Evolutionary conservation across 495 filamentous ascomycete genomes (phyloP).

Genomic region (Lasiosphaeris hirsuta): DNA sequence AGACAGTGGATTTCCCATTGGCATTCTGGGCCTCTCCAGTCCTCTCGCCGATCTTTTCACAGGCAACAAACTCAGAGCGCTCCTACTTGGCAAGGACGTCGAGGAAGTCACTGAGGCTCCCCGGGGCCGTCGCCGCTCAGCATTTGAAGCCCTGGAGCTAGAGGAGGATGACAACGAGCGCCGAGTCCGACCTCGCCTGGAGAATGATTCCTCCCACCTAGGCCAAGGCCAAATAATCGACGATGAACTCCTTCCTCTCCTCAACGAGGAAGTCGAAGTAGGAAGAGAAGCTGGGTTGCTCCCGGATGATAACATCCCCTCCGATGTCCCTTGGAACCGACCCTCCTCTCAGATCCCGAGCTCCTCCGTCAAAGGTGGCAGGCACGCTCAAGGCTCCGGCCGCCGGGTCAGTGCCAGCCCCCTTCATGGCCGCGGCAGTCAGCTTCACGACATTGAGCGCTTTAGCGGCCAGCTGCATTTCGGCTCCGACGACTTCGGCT

Average conservation of each 20-base stretch:
- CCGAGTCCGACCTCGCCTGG: conserved; percentile 30
- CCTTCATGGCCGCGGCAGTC: conserved; percentile 30
- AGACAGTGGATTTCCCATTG: conserved; percentile 30
- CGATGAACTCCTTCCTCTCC: not conserved
- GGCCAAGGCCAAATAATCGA: conserved; percentile 4
- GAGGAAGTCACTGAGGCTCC: conserved; percentile 19
- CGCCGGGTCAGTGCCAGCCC: conserved; percentile 38
- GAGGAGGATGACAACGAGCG: conserved; percentile 24
- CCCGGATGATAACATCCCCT: conserved; percentile 39
- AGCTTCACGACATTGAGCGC: conserved; percentile 34
- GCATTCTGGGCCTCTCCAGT: conserved; percentile 26
- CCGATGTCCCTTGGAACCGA: conserved; percentile 47
- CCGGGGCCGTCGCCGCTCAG: conserved; percentile 21
- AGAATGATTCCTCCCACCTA: conserved; percentile 18
- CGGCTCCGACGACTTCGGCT: conserved; percentile 31
- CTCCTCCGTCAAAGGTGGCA: conserved; percentile 36
- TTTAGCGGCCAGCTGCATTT: conserved; percentile 37
- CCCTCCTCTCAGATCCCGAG: conserved; percentile 38
- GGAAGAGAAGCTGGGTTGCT: conserved; percentile 35
- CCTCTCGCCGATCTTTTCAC: conserved; percentile 38
- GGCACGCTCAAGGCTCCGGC: conserved; percentile 17
- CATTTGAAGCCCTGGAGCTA: conserved; percentile 22
- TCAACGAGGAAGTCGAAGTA: conserved; percentile 31
- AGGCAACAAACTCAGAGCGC: conserved; percentile 31
- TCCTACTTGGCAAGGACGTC: conserved; percentile 24